Conservation (phyloP, 2,329 filamentous ascomycete genomes). For the Monilinia laxa region DNA sequence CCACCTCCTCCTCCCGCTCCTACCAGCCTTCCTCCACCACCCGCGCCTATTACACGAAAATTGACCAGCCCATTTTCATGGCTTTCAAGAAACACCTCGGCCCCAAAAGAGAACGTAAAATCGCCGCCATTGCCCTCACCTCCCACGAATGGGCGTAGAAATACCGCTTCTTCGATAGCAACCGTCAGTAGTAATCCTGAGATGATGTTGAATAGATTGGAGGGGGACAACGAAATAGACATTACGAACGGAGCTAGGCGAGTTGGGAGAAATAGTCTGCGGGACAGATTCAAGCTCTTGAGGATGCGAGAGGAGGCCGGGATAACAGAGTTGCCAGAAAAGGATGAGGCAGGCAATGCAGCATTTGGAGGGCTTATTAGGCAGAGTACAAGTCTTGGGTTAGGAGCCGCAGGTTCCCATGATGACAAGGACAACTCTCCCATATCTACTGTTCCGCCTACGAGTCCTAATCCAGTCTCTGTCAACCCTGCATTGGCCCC, state of each 20-base stretch:
- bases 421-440: constrained; percentile 44
- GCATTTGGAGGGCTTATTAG: constrained; percentile 45
- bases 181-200: constrained; percentile 80
- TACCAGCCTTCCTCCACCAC: constrained; percentile 31
- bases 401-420: constrained; percentile 41
- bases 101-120: constrained; percentile 53
- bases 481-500: constrained; percentile 73
- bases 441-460: constrained; percentile 42
- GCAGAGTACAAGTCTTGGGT: constrained; percentile 44
- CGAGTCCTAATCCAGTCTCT: constrained; percentile 55
- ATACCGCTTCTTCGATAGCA: constrained; percentile 77
- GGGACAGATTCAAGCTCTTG: constrained; percentile 76
- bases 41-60: constrained; percentile 55
- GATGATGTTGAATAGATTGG: constrained; percentile 72
- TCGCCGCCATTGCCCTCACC: constrained; percentile 50
- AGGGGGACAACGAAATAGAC: constrained; percentile 71
- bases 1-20: constrained; percentile 31
- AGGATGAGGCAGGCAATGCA: constrained; percentile 40
- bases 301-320: constrained; percentile 72
- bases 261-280: constrained; percentile 62
- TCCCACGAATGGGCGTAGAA: constrained; percentile 55
- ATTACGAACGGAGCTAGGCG: constrained; percentile 48
- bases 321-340: constrained; percentile 51
- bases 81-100: constrained; percentile 68
- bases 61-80: constrained; percentile 86